Conservation (phyloP, 169 alveolate species). For the Cryptosporidium ryanae region DNA sequence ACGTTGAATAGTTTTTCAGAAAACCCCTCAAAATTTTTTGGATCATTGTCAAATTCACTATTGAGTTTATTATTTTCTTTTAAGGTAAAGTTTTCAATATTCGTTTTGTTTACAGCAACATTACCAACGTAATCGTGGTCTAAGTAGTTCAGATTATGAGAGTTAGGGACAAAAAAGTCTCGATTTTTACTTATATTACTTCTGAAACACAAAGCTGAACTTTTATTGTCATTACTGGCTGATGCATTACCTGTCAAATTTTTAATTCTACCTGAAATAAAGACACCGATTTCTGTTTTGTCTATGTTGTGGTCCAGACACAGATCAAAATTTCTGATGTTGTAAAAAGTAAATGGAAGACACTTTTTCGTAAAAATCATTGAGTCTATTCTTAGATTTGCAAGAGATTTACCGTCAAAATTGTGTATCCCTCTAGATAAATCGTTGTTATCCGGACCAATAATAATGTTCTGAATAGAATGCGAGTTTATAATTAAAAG, state of each 20-base stretch:
- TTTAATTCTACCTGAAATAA: neutral
- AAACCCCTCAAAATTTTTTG: neutral
- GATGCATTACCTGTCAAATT: neutral
- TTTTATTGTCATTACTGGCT: neutral
- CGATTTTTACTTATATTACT: neutral
- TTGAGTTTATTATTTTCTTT: neutral
- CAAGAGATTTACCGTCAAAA: neutral
- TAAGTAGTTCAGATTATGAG: too few relatives aligned
- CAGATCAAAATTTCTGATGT: constrained; percentile 50
- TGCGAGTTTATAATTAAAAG: constrained; percentile 55
- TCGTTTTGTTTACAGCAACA: neutral
- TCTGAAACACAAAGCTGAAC: too few relatives aligned
- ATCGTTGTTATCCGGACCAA: constrained; percentile 26
- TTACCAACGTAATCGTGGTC: too few relatives aligned
- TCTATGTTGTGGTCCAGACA: constrained; percentile 54
- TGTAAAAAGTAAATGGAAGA: constrained; percentile 65
- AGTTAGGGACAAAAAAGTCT: too few relatives aligned
- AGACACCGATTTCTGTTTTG: constrained; percentile 53
- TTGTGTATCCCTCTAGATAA: neutral
- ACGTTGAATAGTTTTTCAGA: constrained; percentile 13
- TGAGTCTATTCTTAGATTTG: constrained; percentile 55
- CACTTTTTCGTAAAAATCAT: constrained; percentile 34
- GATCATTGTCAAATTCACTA: neutral
- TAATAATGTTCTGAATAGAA: constrained; percentile 45
- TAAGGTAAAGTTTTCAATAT: neutral